These are phyloP conservation scores for Boletus patriciae DNA, from an alignment of 768 basidiomycete species.

Conservation along the genomic window DNA sequence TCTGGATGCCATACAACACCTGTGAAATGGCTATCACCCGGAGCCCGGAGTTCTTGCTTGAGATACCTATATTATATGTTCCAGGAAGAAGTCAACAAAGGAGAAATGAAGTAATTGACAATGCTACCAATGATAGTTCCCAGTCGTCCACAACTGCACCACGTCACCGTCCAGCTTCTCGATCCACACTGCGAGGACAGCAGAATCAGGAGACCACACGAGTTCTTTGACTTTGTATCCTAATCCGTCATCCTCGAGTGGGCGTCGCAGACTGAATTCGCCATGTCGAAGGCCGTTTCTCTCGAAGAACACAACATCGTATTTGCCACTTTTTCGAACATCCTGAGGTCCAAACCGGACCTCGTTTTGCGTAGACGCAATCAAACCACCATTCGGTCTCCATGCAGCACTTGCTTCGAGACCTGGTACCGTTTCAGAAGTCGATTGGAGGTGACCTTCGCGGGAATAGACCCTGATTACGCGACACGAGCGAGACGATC, in stretches of 20 bases:
- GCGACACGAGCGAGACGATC: conserved; percentile 44
- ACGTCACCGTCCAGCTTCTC: conserved; percentile 63
- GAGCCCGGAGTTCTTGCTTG: conserved; percentile 79
- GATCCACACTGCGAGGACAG: conserved; percentile 82
- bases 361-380: conserved; percentile 75
- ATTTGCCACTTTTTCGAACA: conserved; percentile 60
- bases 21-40: conserved; percentile 58
- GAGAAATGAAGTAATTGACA: background rate
- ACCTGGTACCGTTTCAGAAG: conserved; percentile 80
- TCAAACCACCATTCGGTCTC: conserved; percentile 87
- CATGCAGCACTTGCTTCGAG: conserved; percentile 79
- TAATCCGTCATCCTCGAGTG: conserved; percentile 43
- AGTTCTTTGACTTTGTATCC: conserved; percentile 75
- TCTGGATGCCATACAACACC: conserved; percentile 90
- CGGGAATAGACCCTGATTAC: conserved; percentile 34
- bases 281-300: conserved; percentile 91
- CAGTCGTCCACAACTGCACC: conserved; percentile 94
- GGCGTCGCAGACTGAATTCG: conserved; percentile 67
- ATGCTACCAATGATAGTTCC: conserved; percentile 89
- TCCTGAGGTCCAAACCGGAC: conserved; percentile 73
- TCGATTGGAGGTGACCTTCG: conserved; percentile 71
- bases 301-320: conserved; percentile 94
- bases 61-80: conserved; percentile 63
- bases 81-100: conserved; percentile 5
- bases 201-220: conserved; percentile 87